These are phyloP conservation scores for Copromyces sp. DNA, from an alignment of 495 filamentous ascomycete genomes.

Conservation along the genomic window DNA sequence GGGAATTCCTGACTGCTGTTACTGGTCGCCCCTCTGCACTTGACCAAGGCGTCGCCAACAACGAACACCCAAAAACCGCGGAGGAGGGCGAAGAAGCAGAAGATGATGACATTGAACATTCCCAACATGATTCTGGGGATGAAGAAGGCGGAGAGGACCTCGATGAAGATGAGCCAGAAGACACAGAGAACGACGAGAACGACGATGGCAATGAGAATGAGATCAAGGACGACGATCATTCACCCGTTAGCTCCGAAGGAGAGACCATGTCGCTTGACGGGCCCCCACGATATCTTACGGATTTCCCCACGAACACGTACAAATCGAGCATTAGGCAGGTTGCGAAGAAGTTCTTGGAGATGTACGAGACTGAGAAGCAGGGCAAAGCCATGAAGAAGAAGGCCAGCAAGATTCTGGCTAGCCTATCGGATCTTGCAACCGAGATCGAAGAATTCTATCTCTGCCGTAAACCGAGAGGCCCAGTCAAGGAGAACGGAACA, in stretches of 20 bases:
- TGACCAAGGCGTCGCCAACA: not conserved
- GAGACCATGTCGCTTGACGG: constrained; percentile 49
- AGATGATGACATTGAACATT: constrained; percentile 31
- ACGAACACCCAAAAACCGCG: constrained; percentile 25
- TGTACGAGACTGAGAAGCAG: constrained; percentile 67
- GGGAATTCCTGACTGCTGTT: not conserved
- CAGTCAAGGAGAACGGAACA: constrained; percentile 41
- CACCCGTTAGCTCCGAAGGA: constrained; percentile 52
- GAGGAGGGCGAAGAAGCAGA: constrained; percentile 29
- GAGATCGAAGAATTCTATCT: constrained; percentile 64
- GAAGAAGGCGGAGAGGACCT: constrained; percentile 28
- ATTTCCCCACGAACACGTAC: constrained; percentile 53
- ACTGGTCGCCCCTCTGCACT: constrained; percentile 2
- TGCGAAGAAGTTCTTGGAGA: constrained; percentile 72
- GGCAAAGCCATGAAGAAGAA: constrained; percentile 62
- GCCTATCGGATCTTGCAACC: constrained; percentile 58
- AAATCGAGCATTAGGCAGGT: constrained; percentile 63
- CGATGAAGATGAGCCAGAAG: constrained; percentile 44
- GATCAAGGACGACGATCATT: constrained; percentile 58
- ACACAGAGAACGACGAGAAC: constrained; percentile 41
- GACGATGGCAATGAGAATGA: constrained; percentile 43
- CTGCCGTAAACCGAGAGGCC: constrained; percentile 30
- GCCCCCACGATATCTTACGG: constrained; percentile 34
- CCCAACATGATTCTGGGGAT: constrained; percentile 2
- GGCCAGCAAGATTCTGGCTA: constrained; percentile 61